Evolutionary conservation across 305 asterid species (phyloP), one percentile per base, ranked within the genome.

Genomic region (Euphrasia arctica): DNA sequence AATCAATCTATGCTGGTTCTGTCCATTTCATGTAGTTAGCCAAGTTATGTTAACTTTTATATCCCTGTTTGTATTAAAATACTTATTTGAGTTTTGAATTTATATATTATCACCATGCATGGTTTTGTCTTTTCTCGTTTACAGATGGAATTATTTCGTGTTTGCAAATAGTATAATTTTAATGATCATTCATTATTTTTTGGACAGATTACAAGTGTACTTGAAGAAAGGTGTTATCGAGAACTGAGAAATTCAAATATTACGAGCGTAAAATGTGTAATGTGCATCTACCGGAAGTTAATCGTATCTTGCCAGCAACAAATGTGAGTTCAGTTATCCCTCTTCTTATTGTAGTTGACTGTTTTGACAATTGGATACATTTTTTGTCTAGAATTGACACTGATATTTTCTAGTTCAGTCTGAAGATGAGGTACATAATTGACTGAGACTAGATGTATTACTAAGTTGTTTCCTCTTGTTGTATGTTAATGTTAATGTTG

Each of bases 181-280:
- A 42, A 57, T 72, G 72, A 70, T 41, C 45, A 51, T 45, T 70
- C 67, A 27, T 63, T 66, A 22, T 27, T 74, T 78, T 43, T 50
- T 72, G 65, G 66, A 68, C 87, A 88, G 96, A 88, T 88, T 69
- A 84, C 96, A 70, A 85, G 80, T 66, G 76, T 80, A 71, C 95
- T 88, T 47, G 96, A 88, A 79, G 91, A 88, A 75, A 78, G 91
- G 79, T 88, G 84, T 68, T 88, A 83, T 71, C 79, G 81, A 71
- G 96, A 88, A 71, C 69, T 85, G 77, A 82, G 96, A 76, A 73
- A 69, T 60, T 86, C 80, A 73, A 86, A 88, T 70, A 58, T 84
- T 48, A 78, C 72, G 67, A 58, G 79, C 68, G 95, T 84, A 32
- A 88, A 86, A 82, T 78, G 66, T 62, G 84, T 86, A 77, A 81